Conservation (phyloP, 495 filamentous ascomycete species). For the Hyaloscypha variabilis region DNA sequence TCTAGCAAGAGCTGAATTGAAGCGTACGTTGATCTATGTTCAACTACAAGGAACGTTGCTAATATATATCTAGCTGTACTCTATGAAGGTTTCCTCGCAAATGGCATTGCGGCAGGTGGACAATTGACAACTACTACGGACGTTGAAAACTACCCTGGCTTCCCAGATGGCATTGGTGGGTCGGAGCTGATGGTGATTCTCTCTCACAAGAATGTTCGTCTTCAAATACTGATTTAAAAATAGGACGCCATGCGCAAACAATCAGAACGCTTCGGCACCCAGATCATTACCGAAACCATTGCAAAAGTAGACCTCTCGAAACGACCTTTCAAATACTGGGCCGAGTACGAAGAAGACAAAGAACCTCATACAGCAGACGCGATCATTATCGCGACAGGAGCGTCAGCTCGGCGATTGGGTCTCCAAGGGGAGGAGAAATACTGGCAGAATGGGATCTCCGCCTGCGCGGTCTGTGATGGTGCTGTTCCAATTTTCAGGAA, state of each 20-base stretch:
- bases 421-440: slow-evolving; percentile 78
- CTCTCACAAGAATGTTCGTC: neutral
- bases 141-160: slow-evolving; percentile 97
- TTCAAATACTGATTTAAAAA: slow-evolving; percentile 22
- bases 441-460: slow-evolving; percentile 96
- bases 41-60: slow-evolving; percentile 24
- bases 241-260: slow-evolving; percentile 90
- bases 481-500: slow-evolving; percentile 97
- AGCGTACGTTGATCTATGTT: slow-evolving; percentile 46
- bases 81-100: slow-evolving; percentile 97
- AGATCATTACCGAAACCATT: slow-evolving; percentile 91
- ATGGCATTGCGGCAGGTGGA: slow-evolving; percentile 93
- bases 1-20: slow-evolving; percentile 88
- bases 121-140: slow-evolving; percentile 98
- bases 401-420: slow-evolving; percentile 80
- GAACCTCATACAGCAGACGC: slow-evolving; percentile 81
- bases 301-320: slow-evolving; percentile 81
- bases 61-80: slow-evolving; percentile 58
- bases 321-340: slow-evolving; percentile 90
- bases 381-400: slow-evolving; percentile 93
- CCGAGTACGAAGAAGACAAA: slow-evolving; percentile 76
- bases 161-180: slow-evolving; percentile 85
- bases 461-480: slow-evolving; percentile 97
- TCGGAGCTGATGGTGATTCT: slow-evolving; percentile 73
- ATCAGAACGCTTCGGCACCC: slow-evolving; percentile 87